Percentiles rank a stretch among this genome's conserved stretches.
Conservation (phyloP, 208 protist genomes). For the Leptomonas seymouri region DNA sequence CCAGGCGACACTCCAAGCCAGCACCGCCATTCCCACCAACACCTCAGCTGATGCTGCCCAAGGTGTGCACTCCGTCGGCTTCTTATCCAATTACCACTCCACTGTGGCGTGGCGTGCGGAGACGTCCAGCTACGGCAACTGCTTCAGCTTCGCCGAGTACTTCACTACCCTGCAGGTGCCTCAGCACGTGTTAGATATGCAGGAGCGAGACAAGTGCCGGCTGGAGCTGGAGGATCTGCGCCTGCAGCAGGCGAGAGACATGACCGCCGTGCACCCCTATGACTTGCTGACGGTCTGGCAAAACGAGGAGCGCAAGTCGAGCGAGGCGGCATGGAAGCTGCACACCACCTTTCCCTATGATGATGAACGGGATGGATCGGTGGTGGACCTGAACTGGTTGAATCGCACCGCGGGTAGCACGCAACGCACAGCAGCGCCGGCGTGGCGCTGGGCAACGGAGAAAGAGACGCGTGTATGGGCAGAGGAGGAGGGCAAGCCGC, state of each 20-base stretch:
- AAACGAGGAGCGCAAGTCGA: conserved; percentile 49
- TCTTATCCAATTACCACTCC: conserved; percentile 36
- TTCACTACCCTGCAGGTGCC: conserved; percentile 47
- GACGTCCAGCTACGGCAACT: conserved; percentile 14
- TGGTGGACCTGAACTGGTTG: conserved; percentile 45
- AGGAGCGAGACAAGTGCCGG: conserved; percentile 64
- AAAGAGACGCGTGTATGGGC: conserved; percentile 2
- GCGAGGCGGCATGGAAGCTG: conserved; percentile 36
- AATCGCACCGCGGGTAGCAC: conserved; percentile 34
- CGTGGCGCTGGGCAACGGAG: conserved; percentile 57
- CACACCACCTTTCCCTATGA: conserved; percentile 71
- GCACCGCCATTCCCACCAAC: neutral
- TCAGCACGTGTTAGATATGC: conserved; percentile 53
- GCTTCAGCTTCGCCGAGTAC: conserved; percentile 56
- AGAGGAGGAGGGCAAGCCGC: neutral
- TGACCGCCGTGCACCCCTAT: conserved; percentile 32
- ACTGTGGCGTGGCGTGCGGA: conserved; percentile 10
- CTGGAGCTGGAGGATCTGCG: conserved; percentile 67
- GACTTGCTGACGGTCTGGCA: conserved; percentile 48
- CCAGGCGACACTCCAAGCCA: neutral
- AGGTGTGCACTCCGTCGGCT: conserved; percentile 49
- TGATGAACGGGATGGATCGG: conserved; percentile 37
- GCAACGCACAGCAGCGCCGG: conserved; percentile 7
- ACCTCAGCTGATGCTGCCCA: conserved; percentile 27
- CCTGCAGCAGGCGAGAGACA: conserved; percentile 42